These are phyloP conservation scores for Colletotrichum sp. DNA, from an alignment of 2,329 filamentous ascomycete species.

Conservation along the genomic window DNA sequence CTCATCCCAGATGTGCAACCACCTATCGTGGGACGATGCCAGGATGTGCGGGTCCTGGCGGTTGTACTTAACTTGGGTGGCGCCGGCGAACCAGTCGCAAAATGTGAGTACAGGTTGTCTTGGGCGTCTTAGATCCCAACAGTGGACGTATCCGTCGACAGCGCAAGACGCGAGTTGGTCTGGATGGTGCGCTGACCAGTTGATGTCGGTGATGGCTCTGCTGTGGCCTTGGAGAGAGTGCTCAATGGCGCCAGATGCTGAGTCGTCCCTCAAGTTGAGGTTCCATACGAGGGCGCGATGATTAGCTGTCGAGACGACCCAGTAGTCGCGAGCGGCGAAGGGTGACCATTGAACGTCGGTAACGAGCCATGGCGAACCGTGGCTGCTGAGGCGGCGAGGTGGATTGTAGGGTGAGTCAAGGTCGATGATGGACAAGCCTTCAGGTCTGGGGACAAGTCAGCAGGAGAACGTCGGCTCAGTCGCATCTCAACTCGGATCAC, in stretches of 20 bases:
- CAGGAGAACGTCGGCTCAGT: background rate
- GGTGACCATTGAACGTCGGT: conserved; percentile 98
- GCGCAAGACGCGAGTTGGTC: conserved; percentile 89
- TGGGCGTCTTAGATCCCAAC: conserved; percentile 84
- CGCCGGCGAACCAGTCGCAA: conserved; percentile 91
- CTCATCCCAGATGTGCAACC: conserved; percentile 89
- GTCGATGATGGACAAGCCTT: conserved; percentile 90
- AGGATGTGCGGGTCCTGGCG: conserved; percentile 84
- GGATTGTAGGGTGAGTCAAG: conserved; percentile 88
- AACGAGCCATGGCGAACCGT: conserved; percentile 91
- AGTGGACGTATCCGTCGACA: conserved; percentile 91
- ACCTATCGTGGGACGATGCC: conserved; percentile 88
- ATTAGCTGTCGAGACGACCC: conserved; percentile 93
- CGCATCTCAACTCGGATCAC: conserved; percentile 29
- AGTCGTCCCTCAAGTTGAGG: conserved; percentile 78
- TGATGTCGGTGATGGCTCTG: conserved; percentile 93
- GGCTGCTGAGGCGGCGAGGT: conserved; percentile 79
- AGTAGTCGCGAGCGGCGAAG: conserved; percentile 86
- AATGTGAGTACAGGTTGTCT: conserved; percentile 78
- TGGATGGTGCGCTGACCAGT: conserved; percentile 92
- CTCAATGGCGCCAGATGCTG: conserved; percentile 73
- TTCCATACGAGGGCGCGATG: conserved; percentile 96
- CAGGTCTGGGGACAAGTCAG: conserved; percentile 55
- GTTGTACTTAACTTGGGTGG: conserved; percentile 95
- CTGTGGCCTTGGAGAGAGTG: conserved; percentile 84